phyloP scores from a whole-genome alignment of 2,329 filamentous ascomycete species.

The Cytospora piceae region DNA sequence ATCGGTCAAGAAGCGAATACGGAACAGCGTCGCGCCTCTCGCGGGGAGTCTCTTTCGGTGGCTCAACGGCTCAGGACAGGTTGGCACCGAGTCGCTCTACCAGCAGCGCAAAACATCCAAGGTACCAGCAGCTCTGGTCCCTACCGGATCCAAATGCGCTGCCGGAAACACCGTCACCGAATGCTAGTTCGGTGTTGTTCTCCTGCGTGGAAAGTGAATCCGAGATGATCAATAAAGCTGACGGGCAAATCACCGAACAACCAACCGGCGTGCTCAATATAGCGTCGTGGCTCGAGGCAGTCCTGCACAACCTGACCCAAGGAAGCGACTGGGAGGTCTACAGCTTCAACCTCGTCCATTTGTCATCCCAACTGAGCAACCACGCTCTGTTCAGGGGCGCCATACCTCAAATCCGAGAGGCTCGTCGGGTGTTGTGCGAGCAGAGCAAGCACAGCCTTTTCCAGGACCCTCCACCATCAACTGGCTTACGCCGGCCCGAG shows the following conservation, averaged over 20 bases:
- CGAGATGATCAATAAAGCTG: slow-evolving; percentile 31
- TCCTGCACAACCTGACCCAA: slow-evolving; percentile 73
- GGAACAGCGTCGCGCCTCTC: slow-evolving; percentile 46
- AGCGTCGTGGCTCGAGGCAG: slow-evolving; percentile 73
- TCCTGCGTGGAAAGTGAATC: slow-evolving; percentile 40
- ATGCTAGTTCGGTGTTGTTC: slow-evolving; percentile 56
- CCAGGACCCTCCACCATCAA: slow-evolving; percentile 78
- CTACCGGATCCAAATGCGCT: slow-evolving; percentile 60
- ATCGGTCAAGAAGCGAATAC: slow-evolving; percentile 51
- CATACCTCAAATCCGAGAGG: slow-evolving; percentile 72
- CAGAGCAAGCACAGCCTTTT: slow-evolving; percentile 78
- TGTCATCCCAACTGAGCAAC: slow-evolving; percentile 87
- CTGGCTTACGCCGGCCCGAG: slow-evolving; percentile 82
- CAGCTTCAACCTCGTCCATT: slow-evolving; percentile 83
- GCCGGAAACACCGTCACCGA: slow-evolving; percentile 50
- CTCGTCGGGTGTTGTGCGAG: slow-evolving; percentile 79
- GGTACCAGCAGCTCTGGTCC: slow-evolving; percentile 60
- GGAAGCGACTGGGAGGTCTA: slow-evolving; percentile 90
- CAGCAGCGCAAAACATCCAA: slow-evolving; percentile 44
- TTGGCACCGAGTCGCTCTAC: slow-evolving; percentile 46
- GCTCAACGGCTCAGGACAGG: slow-evolving; percentile 48
- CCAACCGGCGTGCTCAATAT: slow-evolving; percentile 59
- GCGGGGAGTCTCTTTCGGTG: slow-evolving; percentile 57
- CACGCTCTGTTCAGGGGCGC: slow-evolving; percentile 80
- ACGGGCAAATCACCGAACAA: slow-evolving; percentile 31